A percentile compares a stretch with the other conserved stretches of the same genome.
These are phyloP conservation scores for Hydnum rufescens DNA, from an alignment of 768 basidiomycete genomes.

Conservation along the genomic window DNA sequence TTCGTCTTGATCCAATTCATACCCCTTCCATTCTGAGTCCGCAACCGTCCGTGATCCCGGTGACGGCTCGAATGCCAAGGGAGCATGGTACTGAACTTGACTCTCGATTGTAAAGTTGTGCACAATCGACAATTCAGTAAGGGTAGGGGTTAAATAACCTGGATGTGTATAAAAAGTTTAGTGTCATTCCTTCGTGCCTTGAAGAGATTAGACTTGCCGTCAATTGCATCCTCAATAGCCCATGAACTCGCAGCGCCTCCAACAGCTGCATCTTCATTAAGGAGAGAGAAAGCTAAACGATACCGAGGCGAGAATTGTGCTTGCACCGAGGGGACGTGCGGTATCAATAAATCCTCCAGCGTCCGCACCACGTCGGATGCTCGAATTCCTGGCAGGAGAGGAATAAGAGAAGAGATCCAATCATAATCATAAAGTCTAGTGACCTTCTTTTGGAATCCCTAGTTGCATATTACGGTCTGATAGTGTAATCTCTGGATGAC, in stretches of 20 bases:
- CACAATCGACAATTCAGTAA: slow-evolving; percentile 36
- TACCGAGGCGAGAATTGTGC: slow-evolving; percentile 65
- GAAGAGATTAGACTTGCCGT: slow-evolving; percentile 27
- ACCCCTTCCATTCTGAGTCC: slow-evolving; percentile 11
- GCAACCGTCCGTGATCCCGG: not conserved
- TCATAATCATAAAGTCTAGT: not conserved
- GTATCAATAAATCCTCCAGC: slow-evolving; percentile 22
- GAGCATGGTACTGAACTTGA: slow-evolving; percentile 83
- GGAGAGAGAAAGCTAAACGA: slow-evolving; percentile 75
- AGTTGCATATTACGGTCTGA: not conserved
- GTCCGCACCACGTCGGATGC: slow-evolving; percentile 9
- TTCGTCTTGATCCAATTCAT: slow-evolving; percentile 57
- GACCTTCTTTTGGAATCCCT: not conserved
- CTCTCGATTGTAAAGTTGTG: slow-evolving; percentile 92
- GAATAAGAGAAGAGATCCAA: not conserved
- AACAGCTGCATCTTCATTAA: slow-evolving; percentile 73
- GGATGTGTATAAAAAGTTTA: not conserved
- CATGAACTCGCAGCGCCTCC: slow-evolving; percentile 43
- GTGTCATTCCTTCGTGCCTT: not conserved
- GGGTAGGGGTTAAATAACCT: slow-evolving; percentile 55
- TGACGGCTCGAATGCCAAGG: slow-evolving; percentile 59
- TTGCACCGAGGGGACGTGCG: slow-evolving; percentile 24
- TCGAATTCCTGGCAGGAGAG: slow-evolving; percentile 10
- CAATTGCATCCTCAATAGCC: slow-evolving; percentile 48
- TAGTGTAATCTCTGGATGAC: not conserved